phyloP scores from a whole-genome alignment of 768 basidiomycete genomes.

The Podaxis sp. region DNA sequence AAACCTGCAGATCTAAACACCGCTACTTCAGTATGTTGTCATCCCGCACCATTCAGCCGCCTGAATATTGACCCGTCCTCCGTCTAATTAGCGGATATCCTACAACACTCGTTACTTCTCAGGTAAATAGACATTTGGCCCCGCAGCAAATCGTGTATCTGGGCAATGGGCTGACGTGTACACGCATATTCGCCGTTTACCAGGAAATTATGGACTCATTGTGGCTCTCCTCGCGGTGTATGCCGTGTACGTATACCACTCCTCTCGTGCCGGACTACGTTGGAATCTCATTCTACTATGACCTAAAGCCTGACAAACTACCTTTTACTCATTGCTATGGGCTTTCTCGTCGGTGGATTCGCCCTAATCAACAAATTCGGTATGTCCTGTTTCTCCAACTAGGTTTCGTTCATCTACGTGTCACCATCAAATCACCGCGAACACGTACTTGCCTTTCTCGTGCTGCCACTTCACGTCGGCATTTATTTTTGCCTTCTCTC shows the following conservation, averaged over 20 bases:
- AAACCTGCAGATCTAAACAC: conserved; percentile 79
- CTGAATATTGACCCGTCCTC: conserved; percentile 3
- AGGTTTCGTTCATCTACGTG: conserved; percentile 1
- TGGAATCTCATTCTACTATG: neutral
- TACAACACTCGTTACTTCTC: conserved; percentile 94
- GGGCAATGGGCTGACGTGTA: conserved; percentile 1
- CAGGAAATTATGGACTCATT: conserved; percentile 87
- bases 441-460: conserved; percentile 8
- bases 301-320: conserved; percentile 73
- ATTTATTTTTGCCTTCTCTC: neutral
- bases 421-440: neutral
- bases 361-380: conserved; percentile 86
- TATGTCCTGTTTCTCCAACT: conserved; percentile 34
- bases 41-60: neutral
- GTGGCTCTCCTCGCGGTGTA: conserved; percentile 80
- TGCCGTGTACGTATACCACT: conserved; percentile 57
- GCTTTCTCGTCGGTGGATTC: conserved; percentile 92
- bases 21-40: conserved; percentile 63
- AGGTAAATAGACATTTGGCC: conserved; percentile 36
- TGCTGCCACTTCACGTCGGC: neutral
- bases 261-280: neutral
- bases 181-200: conserved; percentile 12
- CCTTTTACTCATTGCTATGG: conserved; percentile 78
- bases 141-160: neutral
- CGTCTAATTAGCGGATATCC: conserved; percentile 71